Evolutionary conservation across 192 early-diverging fungal genomes (phyloP), one percentile per base, ranked within the genome.

Genomic region (Rhizophagus sp.): DNA sequence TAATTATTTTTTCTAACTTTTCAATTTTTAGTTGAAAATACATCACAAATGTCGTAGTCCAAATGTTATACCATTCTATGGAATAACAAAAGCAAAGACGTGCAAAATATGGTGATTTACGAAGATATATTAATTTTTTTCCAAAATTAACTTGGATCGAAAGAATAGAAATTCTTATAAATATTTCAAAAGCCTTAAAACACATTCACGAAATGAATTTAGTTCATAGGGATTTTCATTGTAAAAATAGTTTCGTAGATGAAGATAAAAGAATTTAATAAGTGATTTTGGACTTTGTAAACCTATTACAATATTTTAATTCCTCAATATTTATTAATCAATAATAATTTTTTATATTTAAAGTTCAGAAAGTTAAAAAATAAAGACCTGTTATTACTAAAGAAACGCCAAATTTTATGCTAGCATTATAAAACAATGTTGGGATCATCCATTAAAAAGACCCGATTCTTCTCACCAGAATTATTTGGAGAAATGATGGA

Each of bases 391-490:
- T 0, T 1, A 76, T 76, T 17, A 49, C 4, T 64, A 12, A 13
- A 41, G 17, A 3, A 15, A 64, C 39, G 10, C 75, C 62, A n/a
- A 10, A 64, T 25, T 25, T 5, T 57, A 57, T 36, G 30, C 2
- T 19, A 61, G 65, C 0, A 13, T 76, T 15, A 36, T 76, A 30
- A 65, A 64, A 62, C 9, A 30, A 17, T 76, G 75, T 76, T 76
- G 75, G 62, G 5, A 47, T 65, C 12, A 76, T 65, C 75, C 75
- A 24, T 17, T 2, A n/a, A 9, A 76, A 65, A 49, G 75, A 76
- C 75, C 75, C 41, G 33, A 39, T 19, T 11, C 75, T 7, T 27
- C 39, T n/a, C 71, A 88, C 92, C 76, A 81, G 93, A 34, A 25
- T 47, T 36, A 13, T 44, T 36, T 72, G 24, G 25, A 72, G 36